Percentiles rank a stretch among this genome's conserved stretches.
Conservation (phyloP, 225 moss, liverwort and hornwort genomes). For the Bryum argenteum region DNA sequence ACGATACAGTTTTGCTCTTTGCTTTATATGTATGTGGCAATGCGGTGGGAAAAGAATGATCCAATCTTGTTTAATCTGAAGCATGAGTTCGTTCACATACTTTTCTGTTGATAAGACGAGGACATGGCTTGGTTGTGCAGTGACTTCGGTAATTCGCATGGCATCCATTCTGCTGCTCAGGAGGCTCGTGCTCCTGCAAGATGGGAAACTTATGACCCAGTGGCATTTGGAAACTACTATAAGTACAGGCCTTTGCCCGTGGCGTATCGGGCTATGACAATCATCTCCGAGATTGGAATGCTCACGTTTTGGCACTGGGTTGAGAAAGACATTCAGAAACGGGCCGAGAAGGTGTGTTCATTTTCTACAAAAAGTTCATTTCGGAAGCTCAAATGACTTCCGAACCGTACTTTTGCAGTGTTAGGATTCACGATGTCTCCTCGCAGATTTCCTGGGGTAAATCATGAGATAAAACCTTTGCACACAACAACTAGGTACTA, state of each 20-base stretch:
- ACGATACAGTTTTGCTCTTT: slow-evolving; percentile 1
- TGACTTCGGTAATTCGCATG: slow-evolving; percentile 34
- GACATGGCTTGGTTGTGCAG: slow-evolving; percentile 24
- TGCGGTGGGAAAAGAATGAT: slow-evolving; percentile 7
- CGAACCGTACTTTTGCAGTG: background rate
- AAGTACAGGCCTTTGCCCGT: slow-evolving; percentile 72
- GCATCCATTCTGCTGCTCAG: slow-evolving; percentile 48
- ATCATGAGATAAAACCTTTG: no score
- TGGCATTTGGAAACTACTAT: slow-evolving; percentile 71
- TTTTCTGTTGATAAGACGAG: background rate
- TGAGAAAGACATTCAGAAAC: slow-evolving; percentile 66
- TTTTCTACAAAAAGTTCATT: background rate
- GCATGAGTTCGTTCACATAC: slow-evolving; percentile 1
- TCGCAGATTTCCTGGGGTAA: background rate
- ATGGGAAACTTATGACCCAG: slow-evolving; percentile 78
- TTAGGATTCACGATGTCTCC: background rate
- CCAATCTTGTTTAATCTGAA: no score
- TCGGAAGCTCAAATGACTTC: background rate
- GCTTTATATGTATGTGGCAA: background rate
- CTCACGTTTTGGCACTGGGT: slow-evolving; percentile 61
- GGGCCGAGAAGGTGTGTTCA: slow-evolving; percentile 65
- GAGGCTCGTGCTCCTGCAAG: slow-evolving; percentile 44
- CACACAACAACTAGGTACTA: no score
- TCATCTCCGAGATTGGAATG: slow-evolving; percentile 64
- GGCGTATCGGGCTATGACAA: slow-evolving; percentile 56